phyloP scores from a whole-genome alignment of 148 eudicot species.

The Nepenthes gracilis region DNA sequence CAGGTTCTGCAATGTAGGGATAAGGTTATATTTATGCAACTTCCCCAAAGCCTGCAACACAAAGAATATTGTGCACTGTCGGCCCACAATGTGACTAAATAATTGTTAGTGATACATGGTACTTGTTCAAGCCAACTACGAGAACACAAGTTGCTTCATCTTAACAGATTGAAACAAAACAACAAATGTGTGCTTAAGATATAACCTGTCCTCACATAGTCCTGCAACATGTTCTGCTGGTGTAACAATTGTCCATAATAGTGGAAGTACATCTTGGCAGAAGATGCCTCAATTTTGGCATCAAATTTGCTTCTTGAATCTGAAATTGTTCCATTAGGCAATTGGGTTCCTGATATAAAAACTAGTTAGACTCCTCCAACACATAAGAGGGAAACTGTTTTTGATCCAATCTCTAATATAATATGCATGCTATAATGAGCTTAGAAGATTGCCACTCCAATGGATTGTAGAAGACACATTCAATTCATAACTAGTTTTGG shows the following conservation, averaged over 20 bases:
- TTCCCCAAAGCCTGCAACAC: too few species aligned
- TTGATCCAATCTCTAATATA: neutral
- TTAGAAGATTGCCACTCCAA: neutral
- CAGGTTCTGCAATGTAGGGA: too few species aligned
- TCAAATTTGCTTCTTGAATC: slow-evolving; percentile 69
- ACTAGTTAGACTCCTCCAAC: slow-evolving; percentile 8
- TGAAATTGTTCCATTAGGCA: slow-evolving; percentile 52
- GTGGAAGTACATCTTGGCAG: slow-evolving; percentile 95
- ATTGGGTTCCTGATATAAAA: slow-evolving; percentile 32
- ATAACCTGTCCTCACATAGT: slow-evolving; percentile 97
- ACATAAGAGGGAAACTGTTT: neutral
- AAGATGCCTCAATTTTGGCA: slow-evolving; percentile 82
- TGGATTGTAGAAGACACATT: too few species aligned
- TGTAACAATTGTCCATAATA: slow-evolving; percentile 93
- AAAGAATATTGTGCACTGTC: too few species aligned
- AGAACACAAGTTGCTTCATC: neutral
- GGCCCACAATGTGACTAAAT: too few species aligned
- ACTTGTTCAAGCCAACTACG: neutral
- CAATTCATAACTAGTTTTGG: too few species aligned
- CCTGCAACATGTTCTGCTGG: slow-evolving; percentile 99
- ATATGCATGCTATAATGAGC: neutral
- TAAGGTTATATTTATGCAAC: too few species aligned
- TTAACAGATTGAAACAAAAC: neutral
- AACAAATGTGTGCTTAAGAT: neutral
- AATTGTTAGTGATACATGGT: too few species aligned